Evolutionary conservation across 148 eudicot species (phyloP).

Genomic region (Simmondsia chinensis): DNA sequence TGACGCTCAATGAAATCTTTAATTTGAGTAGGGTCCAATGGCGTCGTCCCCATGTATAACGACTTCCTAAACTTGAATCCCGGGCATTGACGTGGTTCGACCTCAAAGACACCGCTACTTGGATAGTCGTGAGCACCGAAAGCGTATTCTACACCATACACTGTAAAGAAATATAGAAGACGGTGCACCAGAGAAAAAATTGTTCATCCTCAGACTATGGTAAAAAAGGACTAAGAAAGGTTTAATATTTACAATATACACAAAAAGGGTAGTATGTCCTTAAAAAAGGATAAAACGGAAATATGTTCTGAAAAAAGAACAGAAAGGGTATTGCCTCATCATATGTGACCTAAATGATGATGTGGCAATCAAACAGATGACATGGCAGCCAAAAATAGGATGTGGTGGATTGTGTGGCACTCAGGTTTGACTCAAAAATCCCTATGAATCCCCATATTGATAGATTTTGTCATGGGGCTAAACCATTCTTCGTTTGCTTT

Average conservation of each 20-base stretch:
- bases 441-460: too few relatives aligned
- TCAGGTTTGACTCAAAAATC: too few relatives aligned
- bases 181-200: background rate
- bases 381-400: too few relatives aligned
- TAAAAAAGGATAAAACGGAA: background rate
- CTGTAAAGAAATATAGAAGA: constrained; percentile 19
- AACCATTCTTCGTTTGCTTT: too few relatives aligned
- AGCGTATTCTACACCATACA: constrained; percentile 79
- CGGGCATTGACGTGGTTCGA: constrained; percentile 87
- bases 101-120: constrained; percentile 83
- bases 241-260: too few relatives aligned
- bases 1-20: constrained; percentile 68
- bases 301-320: too few relatives aligned
- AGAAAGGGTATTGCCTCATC: too few relatives aligned
- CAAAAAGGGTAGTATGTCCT: background rate
- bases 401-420: too few relatives aligned
- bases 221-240: background rate
- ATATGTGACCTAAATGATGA: too few relatives aligned
- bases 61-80: constrained; percentile 83
- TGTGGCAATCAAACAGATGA: too few relatives aligned
- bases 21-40: constrained; percentile 40
- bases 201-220: background rate
- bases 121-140: constrained; percentile 90
- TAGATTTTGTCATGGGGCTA: too few relatives aligned
- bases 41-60: constrained; percentile 67